Percentiles rank a stretch among this genome's conserved stretches.
Conservation (phyloP, 257 asterid species). For the Penstemon eatonii region DNA sequence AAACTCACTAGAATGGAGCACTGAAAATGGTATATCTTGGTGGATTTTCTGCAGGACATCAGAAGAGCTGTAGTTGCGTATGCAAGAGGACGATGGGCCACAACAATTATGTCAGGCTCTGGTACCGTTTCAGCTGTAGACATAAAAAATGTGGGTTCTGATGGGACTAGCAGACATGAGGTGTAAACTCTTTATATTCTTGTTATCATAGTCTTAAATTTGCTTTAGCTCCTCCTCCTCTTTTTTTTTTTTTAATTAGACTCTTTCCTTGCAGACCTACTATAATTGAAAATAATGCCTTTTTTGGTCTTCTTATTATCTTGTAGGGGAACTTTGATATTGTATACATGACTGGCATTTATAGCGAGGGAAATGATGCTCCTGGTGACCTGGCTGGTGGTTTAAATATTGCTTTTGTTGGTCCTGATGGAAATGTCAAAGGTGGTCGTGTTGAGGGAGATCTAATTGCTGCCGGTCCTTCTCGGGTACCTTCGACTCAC, state of each 20-base stretch:
- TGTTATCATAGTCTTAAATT: constrained; percentile 4
- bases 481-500: constrained; percentile 50
- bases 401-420: constrained; percentile 62
- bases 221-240: too few species aligned
- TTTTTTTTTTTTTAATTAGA: too few species aligned
- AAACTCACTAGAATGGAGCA: not conserved
- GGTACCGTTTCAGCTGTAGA: constrained; percentile 79
- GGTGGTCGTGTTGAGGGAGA: constrained; percentile 87
- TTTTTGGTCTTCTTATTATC: not conserved
- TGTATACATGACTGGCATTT: constrained; percentile 74
- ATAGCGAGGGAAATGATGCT: constrained; percentile 45
- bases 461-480: constrained; percentile 80
- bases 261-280: not conserved
- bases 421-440: constrained; percentile 82
- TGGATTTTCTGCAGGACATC: constrained; percentile 57
- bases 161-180: constrained; percentile 81
- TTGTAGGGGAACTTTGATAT: constrained; percentile 79
- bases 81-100: constrained; percentile 60
- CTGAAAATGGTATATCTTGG: not conserved
- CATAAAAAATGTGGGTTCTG: constrained; percentile 59
- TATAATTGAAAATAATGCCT: constrained; percentile 11
- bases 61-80: constrained; percentile 61
- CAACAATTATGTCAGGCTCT: constrained; percentile 67
- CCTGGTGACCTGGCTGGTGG: constrained; percentile 61
- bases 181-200: constrained; percentile 38